These are phyloP conservation scores for Candida coquimbonensis DNA, from an alignment of 805 yeast genomes.

Conservation along the genomic window DNA sequence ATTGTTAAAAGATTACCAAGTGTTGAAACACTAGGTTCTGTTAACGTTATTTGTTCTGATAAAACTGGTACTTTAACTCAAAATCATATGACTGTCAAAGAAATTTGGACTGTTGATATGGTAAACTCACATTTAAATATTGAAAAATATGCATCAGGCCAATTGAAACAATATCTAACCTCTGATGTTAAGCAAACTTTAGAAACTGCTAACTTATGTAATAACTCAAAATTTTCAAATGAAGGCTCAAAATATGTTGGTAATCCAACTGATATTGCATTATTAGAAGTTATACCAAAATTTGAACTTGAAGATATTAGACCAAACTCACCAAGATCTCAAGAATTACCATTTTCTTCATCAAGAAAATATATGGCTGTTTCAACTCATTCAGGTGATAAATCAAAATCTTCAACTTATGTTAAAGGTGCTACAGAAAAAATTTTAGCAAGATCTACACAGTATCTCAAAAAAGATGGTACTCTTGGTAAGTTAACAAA, in stretches of 20 bases:
- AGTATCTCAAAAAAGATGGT: constrained; percentile 53
- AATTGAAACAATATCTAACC: constrained; percentile 38
- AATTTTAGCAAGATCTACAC: constrained; percentile 53
- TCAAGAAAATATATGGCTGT: constrained; percentile 89
- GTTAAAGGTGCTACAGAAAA: constrained; percentile 91
- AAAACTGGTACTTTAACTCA: constrained; percentile 88
- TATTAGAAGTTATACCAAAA: constrained; percentile 63
- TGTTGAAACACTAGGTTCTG: constrained; percentile 92
- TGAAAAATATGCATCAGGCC: constrained; percentile 37
- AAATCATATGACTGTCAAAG: constrained; percentile 85
- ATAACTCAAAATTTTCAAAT: constrained; percentile 61
- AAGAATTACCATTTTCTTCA: constrained; percentile 83
- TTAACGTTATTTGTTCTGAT: constrained; percentile 88
- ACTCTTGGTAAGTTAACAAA: constrained; percentile 51
- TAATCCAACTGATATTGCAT: constrained; percentile 92
- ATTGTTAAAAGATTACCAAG: constrained; percentile 91
- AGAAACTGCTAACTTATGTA: constrained; percentile 67
- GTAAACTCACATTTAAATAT: constrained; percentile 32
- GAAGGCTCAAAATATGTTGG: constrained; percentile 74
- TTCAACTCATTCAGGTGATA: constrained; percentile 51
- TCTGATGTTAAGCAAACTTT: constrained; percentile 48
- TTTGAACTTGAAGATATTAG: constrained; percentile 73
- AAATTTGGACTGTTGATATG: constrained; percentile 72
- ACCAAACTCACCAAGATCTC: constrained; percentile 46
- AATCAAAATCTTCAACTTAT: constrained; percentile 48